Evolutionary conservation across 345 rosid genomes (phyloP), one percentile per base, ranked within the genome.

Genomic region (Sisymbrium altissimum): DNA sequence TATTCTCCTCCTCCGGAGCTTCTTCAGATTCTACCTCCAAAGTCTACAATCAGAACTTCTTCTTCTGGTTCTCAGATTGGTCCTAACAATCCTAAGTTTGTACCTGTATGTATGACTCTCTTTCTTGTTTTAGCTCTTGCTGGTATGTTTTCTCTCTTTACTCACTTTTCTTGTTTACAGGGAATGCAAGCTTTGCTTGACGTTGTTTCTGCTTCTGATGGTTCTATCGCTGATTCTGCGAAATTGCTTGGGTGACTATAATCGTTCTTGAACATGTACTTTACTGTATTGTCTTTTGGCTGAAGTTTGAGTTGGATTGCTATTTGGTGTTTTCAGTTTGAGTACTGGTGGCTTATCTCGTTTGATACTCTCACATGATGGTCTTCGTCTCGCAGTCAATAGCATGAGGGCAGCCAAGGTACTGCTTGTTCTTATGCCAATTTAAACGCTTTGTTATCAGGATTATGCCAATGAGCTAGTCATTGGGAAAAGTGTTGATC

Each of bases 141-240:
- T 45, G 32, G 10, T 23, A 21, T 30, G 11, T 14, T 15, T 35
- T 32, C 12, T 55, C 25, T 1, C 12, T 55, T 3, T 1, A 9
- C 14, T 23, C 65, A 38, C 59, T 29, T 29, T 6, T 33, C 32
- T 66, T 14, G 39, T 41, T 40, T 54, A 46, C 75, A 89, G 98
- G 99, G 99, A 67, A 87, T 92, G 97, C 93, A 86, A 85, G 93
- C 97, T 55, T 72, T 95, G 62, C 81, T 95, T 75, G 97, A 95
- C 66, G 81, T 95, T 15, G 65, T 92, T 33, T 79, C 73, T 77
- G 96, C 92, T 45, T 85, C 83, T 39, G 93, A 86, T 12, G 97
- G 96, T 53, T 95, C 99, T 78, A 76, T 95, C 17, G 80, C 97
- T 17, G 92, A 92, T 38, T 84, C 96, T 4, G 95, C 97, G 3